Percentiles rank a stretch among this genome's conserved stretches.
These are phyloP conservation scores for Selaginella tamariscina DNA, from an alignment of 75 land plant genomes.

Conservation along the genomic window DNA sequence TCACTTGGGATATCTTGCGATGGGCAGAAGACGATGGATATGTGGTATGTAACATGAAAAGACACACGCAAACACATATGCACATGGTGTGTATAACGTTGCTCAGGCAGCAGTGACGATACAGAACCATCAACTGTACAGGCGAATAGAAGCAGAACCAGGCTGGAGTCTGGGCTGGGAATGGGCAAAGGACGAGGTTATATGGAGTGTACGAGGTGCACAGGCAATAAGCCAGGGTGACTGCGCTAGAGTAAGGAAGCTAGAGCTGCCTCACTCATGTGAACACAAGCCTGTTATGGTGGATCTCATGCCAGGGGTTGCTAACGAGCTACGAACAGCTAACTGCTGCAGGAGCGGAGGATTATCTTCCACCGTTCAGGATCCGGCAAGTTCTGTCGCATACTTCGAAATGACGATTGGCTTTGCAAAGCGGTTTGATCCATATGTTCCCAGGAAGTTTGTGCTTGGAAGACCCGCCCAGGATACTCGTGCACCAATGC, in stretches of 20 bases:
- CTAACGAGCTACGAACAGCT: not conserved
- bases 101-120: slow-evolving; percentile 70
- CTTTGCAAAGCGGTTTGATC: not conserved
- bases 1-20: slow-evolving; percentile 11
- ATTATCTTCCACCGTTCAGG: not conserved
- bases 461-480: too few relatives aligned
- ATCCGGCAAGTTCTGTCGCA: not conserved
- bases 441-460: not conserved
- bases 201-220: slow-evolving; percentile 64
- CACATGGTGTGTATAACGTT: not conserved
- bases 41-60: slow-evolving; percentile 4
- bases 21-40: slow-evolving; percentile 12
- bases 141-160: slow-evolving; percentile 54
- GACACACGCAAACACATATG: too few relatives aligned
- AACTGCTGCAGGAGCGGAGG: not conserved
- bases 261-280: not conserved
- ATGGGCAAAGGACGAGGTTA: slow-evolving; percentile 72
- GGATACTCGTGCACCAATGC: not conserved
- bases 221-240: slow-evolving; percentile 65
- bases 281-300: not conserved
- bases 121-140: slow-evolving; percentile 66
- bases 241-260: slow-evolving; percentile 21
- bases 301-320: not conserved
- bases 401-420: not conserved
- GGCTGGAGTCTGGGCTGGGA: slow-evolving; percentile 81